Evolutionary conservation across 1,284 basidiomycete genomes (phyloP), one percentile per base, ranked within the genome.

Genomic region (Stygiomarasmius scandens): DNA sequence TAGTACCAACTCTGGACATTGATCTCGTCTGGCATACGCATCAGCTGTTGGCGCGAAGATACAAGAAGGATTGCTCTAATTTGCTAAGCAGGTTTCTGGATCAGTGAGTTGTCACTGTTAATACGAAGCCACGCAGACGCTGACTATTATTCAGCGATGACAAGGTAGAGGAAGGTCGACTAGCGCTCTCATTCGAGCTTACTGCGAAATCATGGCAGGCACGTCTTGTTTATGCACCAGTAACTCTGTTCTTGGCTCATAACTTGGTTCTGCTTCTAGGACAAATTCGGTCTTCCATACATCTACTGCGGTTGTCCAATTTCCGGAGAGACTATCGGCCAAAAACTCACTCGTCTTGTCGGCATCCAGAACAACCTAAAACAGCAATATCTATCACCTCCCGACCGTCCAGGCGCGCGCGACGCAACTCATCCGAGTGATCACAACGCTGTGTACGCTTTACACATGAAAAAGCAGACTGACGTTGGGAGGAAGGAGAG

Each of bases 11-110:
- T 0, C 66, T 80, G n/a, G 77, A 79, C 46, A 78, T 79, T 22
- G 77, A 78, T 49, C 71, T 79, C 41, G 74, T 70, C 2, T 80
- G 77, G 77, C 77, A 79, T 55, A 78, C 78, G 0, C 78, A 79
- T 49, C 78, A 79, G 50, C 69, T 79, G 5, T 65, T 64, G 57
- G 68, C 66, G 0, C 32, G 10, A 2, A 62, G 54, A 23, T 79
- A 80, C 60, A 63, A 64, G 4, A 29, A 29, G 0, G 69, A 77
- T 22, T 77, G 76, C 25, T 62, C 60, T 12, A 3, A 8, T 0
- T 63, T 69, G 43, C 61, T 77, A 2, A 64, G 66, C 8, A 64
- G 74, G 19, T 78, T 73, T 41, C 63, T 79, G 20, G 72, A 79
- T 54, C 77, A 79, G 76, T 76, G 48, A 59, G 75, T 60, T 6